Percentiles rank a stretch among this genome's conserved stretches.
phyloP scores from a whole-genome alignment of 495 filamentous ascomycete species.

The Neurospora sp. region DNA sequence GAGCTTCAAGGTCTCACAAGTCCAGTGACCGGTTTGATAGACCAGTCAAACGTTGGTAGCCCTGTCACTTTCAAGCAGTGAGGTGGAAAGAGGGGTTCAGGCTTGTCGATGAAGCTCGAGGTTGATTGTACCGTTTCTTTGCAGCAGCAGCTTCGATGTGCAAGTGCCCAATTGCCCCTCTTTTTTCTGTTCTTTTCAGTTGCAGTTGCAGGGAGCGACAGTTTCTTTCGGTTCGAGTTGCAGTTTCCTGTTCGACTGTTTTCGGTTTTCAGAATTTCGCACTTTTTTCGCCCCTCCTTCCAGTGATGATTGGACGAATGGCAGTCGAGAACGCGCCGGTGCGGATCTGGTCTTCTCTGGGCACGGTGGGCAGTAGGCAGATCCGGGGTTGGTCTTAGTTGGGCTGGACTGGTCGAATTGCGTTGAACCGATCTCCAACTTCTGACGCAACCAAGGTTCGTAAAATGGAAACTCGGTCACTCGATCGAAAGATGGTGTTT shows the following conservation, averaged over 20 bases:
- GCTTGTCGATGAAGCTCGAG: no score
- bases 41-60: background rate
- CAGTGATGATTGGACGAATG: background rate
- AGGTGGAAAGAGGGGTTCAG: background rate
- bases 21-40: background rate
- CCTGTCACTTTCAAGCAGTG: background rate
- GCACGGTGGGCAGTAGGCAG: background rate
- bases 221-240: background rate
- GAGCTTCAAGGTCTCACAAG: background rate
- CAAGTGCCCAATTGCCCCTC: background rate
- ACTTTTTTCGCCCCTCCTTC: background rate
- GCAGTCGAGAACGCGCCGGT: background rate
- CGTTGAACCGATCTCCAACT: background rate
- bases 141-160: background rate
- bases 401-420: background rate
- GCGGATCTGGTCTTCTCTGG: background rate
- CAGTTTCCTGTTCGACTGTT: background rate
- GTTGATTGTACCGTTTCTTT: no score
- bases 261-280: background rate
- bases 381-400: background rate
- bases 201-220: background rate
- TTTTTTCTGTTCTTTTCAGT: background rate
- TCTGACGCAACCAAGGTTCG: background rate
- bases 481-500: background rate
- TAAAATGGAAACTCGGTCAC: background rate